phyloP scores from a whole-genome alignment of 169 alveolate species.

The Plasmodium gonderi region DNA sequence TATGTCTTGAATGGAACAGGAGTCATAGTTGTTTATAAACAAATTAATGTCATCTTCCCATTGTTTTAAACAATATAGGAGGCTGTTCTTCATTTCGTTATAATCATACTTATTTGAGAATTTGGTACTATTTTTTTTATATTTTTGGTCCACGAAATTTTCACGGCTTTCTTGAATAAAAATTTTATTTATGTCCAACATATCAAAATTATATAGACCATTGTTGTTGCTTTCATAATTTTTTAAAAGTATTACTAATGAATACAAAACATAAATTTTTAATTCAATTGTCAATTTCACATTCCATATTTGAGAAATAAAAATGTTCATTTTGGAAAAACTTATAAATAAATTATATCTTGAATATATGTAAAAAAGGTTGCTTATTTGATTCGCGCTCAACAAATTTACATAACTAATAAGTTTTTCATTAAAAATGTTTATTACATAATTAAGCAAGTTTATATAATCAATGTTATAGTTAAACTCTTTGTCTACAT shows the following conservation, averaged over 20 bases:
- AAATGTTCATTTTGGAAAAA: constrained; percentile 12
- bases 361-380: constrained; percentile 56
- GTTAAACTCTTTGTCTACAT: not conserved
- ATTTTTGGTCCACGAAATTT: not conserved
- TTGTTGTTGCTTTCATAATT: constrained; percentile 48
- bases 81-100: constrained; percentile 15
- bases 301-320: constrained; percentile 33
- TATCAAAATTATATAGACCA: constrained; percentile 32
- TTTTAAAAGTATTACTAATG: constrained; percentile 59
- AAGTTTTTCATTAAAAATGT: constrained; percentile 44
- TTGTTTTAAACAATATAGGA: constrained; percentile 9
- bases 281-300: constrained; percentile 23
- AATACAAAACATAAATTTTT: constrained; percentile 66
- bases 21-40: constrained; percentile 41
- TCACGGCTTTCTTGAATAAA: constrained; percentile 22
- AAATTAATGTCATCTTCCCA: constrained; percentile 60
- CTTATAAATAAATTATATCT: constrained; percentile 57
- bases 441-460: constrained; percentile 53
- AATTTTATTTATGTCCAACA: constrained; percentile 40
- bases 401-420: constrained; percentile 38
- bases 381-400: constrained; percentile 50
- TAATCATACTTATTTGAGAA: constrained; percentile 1
- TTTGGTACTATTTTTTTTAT: not conserved
- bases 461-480: constrained; percentile 23
- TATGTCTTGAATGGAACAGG: constrained; percentile 52